Base-by-base conservation (phyloP, 1,284 basidiomycete species). In the Tilletia indica region DNA sequence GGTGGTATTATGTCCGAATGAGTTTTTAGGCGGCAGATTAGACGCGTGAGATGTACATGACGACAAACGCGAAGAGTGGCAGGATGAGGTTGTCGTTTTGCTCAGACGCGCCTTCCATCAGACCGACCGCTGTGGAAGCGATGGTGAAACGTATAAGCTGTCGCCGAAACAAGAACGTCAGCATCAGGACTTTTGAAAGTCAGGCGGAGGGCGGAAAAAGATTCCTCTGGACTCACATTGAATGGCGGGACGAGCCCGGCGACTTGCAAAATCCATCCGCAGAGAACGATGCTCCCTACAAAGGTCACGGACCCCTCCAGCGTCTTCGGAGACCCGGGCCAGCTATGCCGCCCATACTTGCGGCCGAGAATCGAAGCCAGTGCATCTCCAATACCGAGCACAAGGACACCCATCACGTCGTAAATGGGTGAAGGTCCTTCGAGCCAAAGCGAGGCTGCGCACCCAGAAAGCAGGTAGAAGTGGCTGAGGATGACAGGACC, bases 401-500 rank as follows among this genome's bases (percentile, higher is more conserved):
- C 90, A 21, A 99, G 87, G 16, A 96, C 91, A 2, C 97, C 96
- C n/a, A 93, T 95, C 81, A 92, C 92, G 78, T 90, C 89, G 34
- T 75, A 39, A 70, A 80, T 76, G 21, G 71, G 70, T 36, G 75
- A 19, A 12, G 68, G 69, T 0, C 78, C 92, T 86, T 99, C 97
- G 69, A 99, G 88, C 97, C 97, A 99, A 34, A 99, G 84, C 25
- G 92, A 91, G 4, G 91, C 90, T 2, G 96, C 94, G 85, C 95
- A 98, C 0, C 97, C 97, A 0, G 93, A 94, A 70, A 99, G 86
- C 64, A 99, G 87, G 86, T 98, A 99, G 82, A 99, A 98, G 85
- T 99, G 97, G 81, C 93, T 94, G 74, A 99, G 85, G 78, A 99
- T 97, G 12, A 95, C 97, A 9, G 96, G 97, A 4, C 97, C 97